Base-by-base conservation (phyloP, 768 basidiomycete genomes). In the Suillus hirtellus region DNA sequence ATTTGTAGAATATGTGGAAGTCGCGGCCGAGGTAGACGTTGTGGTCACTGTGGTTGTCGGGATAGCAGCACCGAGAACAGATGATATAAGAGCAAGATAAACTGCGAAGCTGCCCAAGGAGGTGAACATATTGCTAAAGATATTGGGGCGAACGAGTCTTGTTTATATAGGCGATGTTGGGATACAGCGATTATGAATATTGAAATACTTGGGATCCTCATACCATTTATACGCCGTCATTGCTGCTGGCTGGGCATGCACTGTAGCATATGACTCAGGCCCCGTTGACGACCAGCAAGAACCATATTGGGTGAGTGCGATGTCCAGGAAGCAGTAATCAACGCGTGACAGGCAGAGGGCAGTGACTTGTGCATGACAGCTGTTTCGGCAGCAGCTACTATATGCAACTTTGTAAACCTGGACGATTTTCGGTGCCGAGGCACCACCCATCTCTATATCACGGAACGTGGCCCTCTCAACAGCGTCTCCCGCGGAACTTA, bases 151-250 rank as follows among this genome's bases (percentile, higher is more conserved):
- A 19, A 12, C 7, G 24, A 19, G 27, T 42, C 24, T 17, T 42
- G 40, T 27, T 58, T 42, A 58, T 58, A 42, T 42, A 24, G 17
- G 27, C 15, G 17, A 27, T 42, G 9, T 42, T 42, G 17, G 56
- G 17, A 42, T 42, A 31, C 40, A 27, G 56, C 17, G 15, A 31
- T 10, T 42, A 27, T 58, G 56, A 7, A 27, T 42, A 42, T 58
- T 17, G 3, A 17, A 42, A 42, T 42, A 10, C 17, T 42, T 58
- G 15, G 24, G 24, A 40, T 42, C 24, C 40, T 58, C 40, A 58
- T 42, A 40, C 24, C 56, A 42, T 58, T 58, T 58, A 58, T 58
- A 58, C 38, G 24, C 24, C 15, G 38, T 9, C 24, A 19, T 27
- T 56, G 24, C 24, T 58, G 17, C 38, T 58, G 27, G 35, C 35